Conservation (phyloP, 768 basidiomycete species). For the Guyanaporus albipodus region DNA sequence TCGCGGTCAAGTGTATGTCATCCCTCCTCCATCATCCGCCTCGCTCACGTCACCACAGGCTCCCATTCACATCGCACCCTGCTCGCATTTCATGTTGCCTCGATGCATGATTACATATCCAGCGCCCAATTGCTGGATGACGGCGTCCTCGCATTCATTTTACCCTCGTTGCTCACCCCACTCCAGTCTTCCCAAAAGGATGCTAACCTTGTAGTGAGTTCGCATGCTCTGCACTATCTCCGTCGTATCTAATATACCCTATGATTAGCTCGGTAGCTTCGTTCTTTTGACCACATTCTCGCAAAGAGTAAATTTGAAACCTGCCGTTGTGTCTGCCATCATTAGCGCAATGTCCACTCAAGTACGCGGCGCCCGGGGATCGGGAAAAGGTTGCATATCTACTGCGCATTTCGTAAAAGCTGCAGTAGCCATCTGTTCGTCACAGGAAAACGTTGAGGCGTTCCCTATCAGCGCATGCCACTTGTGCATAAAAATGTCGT, state of each 20-base stretch:
- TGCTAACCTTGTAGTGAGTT: slow-evolving; percentile 44
- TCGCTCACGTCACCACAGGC: slow-evolving; percentile 21
- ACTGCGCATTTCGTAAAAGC: slow-evolving; percentile 63
- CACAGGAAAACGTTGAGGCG: slow-evolving; percentile 52
- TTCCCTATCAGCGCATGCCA: slow-evolving; percentile 41
- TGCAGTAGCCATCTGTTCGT: slow-evolving; percentile 57
- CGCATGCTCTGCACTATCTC: neutral
- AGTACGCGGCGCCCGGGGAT: slow-evolving; percentile 30
- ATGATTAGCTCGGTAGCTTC: slow-evolving; percentile 61
- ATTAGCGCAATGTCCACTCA: slow-evolving; percentile 50
- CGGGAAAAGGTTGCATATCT: slow-evolving; percentile 34
- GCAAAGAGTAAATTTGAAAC: slow-evolving; percentile 56
- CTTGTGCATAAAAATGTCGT: slow-evolving; percentile 47
- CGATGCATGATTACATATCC: slow-evolving; percentile 75
- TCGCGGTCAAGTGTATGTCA: slow-evolving; percentile 42
- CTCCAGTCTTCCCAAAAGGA: slow-evolving; percentile 50
- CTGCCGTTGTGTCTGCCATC: slow-evolving; percentile 57
- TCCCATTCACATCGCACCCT: slow-evolving; percentile 61
- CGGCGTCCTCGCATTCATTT: slow-evolving; percentile 57
- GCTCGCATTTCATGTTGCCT: slow-evolving; percentile 77
- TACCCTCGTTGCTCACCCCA: slow-evolving; percentile 62
- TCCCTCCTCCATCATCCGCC: neutral
- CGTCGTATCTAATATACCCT: neutral
- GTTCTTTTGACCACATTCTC: slow-evolving; percentile 69
- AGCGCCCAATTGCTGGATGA: slow-evolving; percentile 55